Evolutionary conservation across 1,284 basidiomycete species (phyloP), one percentile per base, ranked within the genome.

Genomic region (Microbotryomycetes sp.): DNA sequence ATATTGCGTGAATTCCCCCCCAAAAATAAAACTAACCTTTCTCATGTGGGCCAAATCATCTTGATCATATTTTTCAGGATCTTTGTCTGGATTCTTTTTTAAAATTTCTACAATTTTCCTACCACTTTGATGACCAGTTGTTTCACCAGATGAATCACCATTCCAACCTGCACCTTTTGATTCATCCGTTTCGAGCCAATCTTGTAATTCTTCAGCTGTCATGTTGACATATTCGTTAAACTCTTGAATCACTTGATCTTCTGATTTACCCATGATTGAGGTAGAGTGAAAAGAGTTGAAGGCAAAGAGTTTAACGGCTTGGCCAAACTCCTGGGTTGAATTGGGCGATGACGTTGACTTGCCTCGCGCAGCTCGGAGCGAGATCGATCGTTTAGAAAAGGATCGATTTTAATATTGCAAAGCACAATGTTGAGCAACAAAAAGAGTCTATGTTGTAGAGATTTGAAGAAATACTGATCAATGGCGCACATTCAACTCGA

Each of bases 21-120:
- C n/a, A n/a, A n/a, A n/a, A n/a, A 42, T 42, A 19, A 42, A 3
- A 22, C 54, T 52, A 12, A 52, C 75, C 59, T 74, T 72, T 23
- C 74, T 64, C 74, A 76, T 75, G 65, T 75, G 74, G 25, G 60
- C 64, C 48, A 74, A 46, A 48, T 75, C 74, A 0, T 74, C 72
- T 3, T 70, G 66, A 30, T 72, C 71, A 65, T 74, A 74, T 56
- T 69, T 68, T 49, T 71, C 69, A 31, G 65, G 64, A 47, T 73
- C 68, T 56, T 71, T 72, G 28, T 71, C 57, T 22, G 74, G 74
- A 58, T 75, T 75, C n/a, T 70, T 67, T 49, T 71, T 68, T 9
- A 76, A 63, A 42, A 76, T 74, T 31, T 74, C 72, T 48, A 56
- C 60, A 23, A 67, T 67, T 32, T 62, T 62, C 48, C 65, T 56